Evolutionary conservation across 202 grass and related monocot genomes (phyloP).

Genomic region (Bolboschoenoplectus hybrid): DNA sequence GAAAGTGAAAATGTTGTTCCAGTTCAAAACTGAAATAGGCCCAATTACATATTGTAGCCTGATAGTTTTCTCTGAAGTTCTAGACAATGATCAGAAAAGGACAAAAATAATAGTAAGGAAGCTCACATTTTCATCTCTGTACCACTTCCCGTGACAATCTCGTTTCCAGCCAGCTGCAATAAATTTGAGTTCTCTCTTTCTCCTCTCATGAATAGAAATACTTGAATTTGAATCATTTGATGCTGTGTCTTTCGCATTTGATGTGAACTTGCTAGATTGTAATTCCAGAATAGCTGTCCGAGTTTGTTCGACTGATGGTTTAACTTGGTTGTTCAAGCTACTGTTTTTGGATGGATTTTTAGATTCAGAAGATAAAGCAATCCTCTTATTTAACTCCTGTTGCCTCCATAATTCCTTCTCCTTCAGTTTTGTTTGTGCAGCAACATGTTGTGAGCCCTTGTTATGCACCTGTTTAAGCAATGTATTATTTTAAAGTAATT

Average conservation of each 20-base stretch:
- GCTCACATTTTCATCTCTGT: conserved; percentile 79
- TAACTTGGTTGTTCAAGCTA: conserved; percentile 40
- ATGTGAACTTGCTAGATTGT: conserved; percentile 50
- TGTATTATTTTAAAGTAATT: conserved; percentile 28
- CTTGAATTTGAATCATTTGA: conserved; percentile 8
- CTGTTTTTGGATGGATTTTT: conserved; percentile 38
- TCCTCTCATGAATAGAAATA: conserved; percentile 22
- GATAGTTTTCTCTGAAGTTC: neutral
- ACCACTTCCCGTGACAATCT: conserved; percentile 79
- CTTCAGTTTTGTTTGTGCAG: conserved; percentile 53
- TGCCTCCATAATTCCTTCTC: conserved; percentile 58
- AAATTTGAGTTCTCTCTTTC: conserved; percentile 70
- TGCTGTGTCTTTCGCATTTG: conserved; percentile 27
- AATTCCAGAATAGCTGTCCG: conserved; percentile 62
- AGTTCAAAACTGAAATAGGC: neutral
- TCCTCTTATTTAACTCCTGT: conserved; percentile 64
- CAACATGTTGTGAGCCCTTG: conserved; percentile 70
- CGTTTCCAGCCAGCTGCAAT: conserved; percentile 68
- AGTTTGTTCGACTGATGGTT: conserved; percentile 60
- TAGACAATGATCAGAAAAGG: conserved; percentile 19
- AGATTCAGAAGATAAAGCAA: conserved; percentile 58
- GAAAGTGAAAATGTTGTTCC: neutral
- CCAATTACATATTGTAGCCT: neutral
- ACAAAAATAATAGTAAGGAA: conserved; percentile 13
- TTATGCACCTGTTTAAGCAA: conserved; percentile 66